Percentiles rank a stretch among this genome's conserved stretches.
Evolutionary conservation across 805 yeast species (phyloP).

Genomic region (Nakazawaea holstii): DNA sequence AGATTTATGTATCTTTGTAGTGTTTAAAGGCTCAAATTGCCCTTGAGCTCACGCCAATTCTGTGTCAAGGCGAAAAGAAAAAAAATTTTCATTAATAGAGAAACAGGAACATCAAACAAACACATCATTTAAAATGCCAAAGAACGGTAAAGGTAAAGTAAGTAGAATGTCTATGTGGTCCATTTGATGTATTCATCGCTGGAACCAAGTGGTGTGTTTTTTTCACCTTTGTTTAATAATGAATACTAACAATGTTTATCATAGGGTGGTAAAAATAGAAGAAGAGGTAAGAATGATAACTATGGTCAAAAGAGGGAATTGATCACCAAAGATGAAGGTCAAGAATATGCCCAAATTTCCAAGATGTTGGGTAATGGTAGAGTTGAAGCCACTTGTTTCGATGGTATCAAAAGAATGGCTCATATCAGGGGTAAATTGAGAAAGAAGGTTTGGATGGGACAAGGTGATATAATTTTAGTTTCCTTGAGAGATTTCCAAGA

Average conservation of each 20-base stretch:
- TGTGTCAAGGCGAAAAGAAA: background rate
- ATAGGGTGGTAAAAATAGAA: constrained; percentile 87
- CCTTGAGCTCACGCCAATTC: too few relatives aligned
- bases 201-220: background rate
- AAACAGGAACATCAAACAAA: background rate
- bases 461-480: constrained; percentile 94
- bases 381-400: constrained; percentile 92
- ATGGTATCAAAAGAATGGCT: constrained; percentile 89
- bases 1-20: too few relatives aligned
- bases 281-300: constrained; percentile 97
- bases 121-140: constrained; percentile 10
- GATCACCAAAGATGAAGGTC: constrained; percentile 89
- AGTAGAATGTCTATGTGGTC: background rate
- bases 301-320: constrained; percentile 92
- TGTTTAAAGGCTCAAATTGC: too few relatives aligned
- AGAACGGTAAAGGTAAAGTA: constrained; percentile 13
- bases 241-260: background rate
- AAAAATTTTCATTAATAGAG: constrained; percentile 2
- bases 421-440: constrained; percentile 98
- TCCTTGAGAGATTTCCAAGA: constrained; percentile 98
- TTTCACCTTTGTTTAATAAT: too few relatives aligned
- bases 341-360: constrained; percentile 97
- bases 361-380: constrained; percentile 99
- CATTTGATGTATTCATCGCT: background rate
- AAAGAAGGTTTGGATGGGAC: constrained; percentile 99